Percentiles rank a stretch among this genome's conserved stretches.
phyloP scores from a whole-genome alignment of 495 filamentous ascomycete genomes.

The Xylaria castorea region DNA sequence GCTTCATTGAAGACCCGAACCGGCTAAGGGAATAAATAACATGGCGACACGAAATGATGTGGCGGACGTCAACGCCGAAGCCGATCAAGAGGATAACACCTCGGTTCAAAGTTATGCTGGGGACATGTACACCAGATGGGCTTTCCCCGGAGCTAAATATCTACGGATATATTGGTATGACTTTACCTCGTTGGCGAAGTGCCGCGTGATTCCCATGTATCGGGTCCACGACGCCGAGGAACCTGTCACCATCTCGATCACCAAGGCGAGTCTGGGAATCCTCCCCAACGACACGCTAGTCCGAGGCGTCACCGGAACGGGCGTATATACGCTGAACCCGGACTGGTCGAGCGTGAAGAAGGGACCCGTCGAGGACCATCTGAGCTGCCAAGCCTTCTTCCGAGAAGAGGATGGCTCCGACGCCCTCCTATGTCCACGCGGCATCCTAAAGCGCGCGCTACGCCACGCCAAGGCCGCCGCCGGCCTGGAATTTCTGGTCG shows the following conservation, averaged over 20 bases:
- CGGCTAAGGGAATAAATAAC: background rate
- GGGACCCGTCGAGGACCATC: conserved; percentile 59
- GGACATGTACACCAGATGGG: background rate
- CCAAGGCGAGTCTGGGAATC: conserved; percentile 61
- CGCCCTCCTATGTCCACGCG: conserved; percentile 64
- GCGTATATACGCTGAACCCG: conserved; percentile 67
- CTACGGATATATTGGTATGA: conserved; percentile 81
- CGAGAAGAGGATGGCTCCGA: conserved; percentile 53
- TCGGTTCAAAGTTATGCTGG: background rate
- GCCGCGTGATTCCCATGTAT: conserved; percentile 71
- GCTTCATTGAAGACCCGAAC: background rate
- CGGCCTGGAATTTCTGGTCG: conserved; percentile 63
- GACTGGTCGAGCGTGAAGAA: conserved; percentile 65
- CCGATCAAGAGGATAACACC: background rate
- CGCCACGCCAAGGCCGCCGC: conserved; percentile 52
- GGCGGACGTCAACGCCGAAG: background rate
- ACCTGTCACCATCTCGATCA: conserved; percentile 58
- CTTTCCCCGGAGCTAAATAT: conserved; percentile 51
- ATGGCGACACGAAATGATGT: background rate
- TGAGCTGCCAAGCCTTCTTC: conserved; percentile 69
- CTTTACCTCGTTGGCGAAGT: conserved; percentile 72
- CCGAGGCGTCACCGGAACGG: conserved; percentile 53
- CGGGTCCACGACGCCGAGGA: conserved; percentile 64
- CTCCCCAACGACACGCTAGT: conserved; percentile 63
- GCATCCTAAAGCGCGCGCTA: conserved; percentile 59